Conservation (phyloP, 371 early-diverging fungal species). For the Thermomucor indicae-seudaticae region DNA sequence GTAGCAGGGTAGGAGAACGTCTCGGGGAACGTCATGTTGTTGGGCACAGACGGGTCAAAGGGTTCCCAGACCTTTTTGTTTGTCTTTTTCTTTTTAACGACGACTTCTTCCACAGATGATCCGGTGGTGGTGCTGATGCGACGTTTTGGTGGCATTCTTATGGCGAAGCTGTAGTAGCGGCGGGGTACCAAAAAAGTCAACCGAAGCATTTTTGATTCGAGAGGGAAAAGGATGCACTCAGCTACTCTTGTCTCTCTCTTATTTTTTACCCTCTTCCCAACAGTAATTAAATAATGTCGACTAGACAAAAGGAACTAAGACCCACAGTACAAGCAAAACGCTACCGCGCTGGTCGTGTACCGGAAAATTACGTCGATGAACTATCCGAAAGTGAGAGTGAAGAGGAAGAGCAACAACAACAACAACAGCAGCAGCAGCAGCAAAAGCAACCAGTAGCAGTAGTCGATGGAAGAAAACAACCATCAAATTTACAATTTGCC, state of each 20-base stretch:
- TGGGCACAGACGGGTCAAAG: slow-evolving; percentile 47
- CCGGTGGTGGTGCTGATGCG: background rate
- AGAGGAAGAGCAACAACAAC: slow-evolving; percentile 24
- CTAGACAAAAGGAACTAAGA: slow-evolving; percentile 17
- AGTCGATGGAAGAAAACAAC: no score
- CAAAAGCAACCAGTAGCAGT: no score
- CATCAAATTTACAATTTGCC: slow-evolving; percentile 30
- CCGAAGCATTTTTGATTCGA: no score
- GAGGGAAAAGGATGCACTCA: no score
- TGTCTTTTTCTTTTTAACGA: slow-evolving; percentile 5
- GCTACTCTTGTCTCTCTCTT: slow-evolving; percentile 1
- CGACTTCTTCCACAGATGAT: slow-evolving; percentile 1
- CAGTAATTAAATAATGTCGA: slow-evolving; percentile 15
- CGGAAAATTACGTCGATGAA: slow-evolving; percentile 53
- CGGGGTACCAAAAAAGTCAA: no score
- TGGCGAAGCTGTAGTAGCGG: no score
- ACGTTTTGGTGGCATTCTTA: no score
- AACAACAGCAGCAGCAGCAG: slow-evolving; percentile 26
- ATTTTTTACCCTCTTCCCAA: background rate
- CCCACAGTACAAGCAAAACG: slow-evolving; percentile 53
- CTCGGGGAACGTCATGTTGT: slow-evolving; percentile 63
- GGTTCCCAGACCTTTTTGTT: slow-evolving; percentile 22
- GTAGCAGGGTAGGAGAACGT: slow-evolving; percentile 42
- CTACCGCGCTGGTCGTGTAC: slow-evolving; percentile 61
- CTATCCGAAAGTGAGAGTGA: slow-evolving; percentile 51